Evolutionary conservation across 164 flowering plant genomes (phyloP), one percentile per base, ranked within the genome.

Genomic region (Litsea cubeba): DNA sequence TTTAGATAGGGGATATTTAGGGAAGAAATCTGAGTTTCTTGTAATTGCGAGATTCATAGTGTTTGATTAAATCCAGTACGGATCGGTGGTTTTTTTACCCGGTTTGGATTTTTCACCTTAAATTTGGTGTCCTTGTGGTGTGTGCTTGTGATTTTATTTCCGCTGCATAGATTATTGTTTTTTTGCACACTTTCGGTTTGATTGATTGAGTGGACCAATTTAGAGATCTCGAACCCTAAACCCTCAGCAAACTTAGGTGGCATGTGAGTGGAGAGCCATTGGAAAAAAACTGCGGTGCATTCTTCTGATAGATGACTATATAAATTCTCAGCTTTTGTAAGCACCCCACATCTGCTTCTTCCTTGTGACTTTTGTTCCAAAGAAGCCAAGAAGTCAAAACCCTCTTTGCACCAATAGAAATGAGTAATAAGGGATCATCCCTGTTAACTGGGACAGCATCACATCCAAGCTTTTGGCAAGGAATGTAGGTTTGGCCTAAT

Each of bases 181-280:
- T n/a, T n/a, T n/a, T n/a, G n/a, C n/a, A n/a, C n/a, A n/a, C n/a
- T n/a, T n/a, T n/a, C n/a, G n/a, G n/a, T n/a, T n/a, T n/a, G n/a
- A n/a, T n/a, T n/a, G n/a, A n/a, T n/a, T n/a, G n/a, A n/a, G n/a
- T n/a, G n/a, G n/a, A n/a, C n/a, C n/a, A n/a, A n/a, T n/a, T n/a
- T n/a, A n/a, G n/a, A n/a, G n/a, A n/a, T n/a, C n/a, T n/a, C n/a
- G n/a, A n/a, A n/a, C n/a, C n/a, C n/a, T n/a, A n/a, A n/a, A n/a
- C n/a, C n/a, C n/a, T n/a, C n/a, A n/a, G 85, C 76, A 72, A 74
- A 76, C 83, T 81, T 96, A 71, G 82, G 75, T 80, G 99, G 98
- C 95, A 92, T 89, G 83, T 96, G 97, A 77, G 90, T 85, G 24
- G 99, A 91, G 63, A 96, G 93, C 99, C 99, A 96, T 81, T 90